Conservation (phyloP, 78 protist genomes). For the Ministeria vibrans region DNA sequence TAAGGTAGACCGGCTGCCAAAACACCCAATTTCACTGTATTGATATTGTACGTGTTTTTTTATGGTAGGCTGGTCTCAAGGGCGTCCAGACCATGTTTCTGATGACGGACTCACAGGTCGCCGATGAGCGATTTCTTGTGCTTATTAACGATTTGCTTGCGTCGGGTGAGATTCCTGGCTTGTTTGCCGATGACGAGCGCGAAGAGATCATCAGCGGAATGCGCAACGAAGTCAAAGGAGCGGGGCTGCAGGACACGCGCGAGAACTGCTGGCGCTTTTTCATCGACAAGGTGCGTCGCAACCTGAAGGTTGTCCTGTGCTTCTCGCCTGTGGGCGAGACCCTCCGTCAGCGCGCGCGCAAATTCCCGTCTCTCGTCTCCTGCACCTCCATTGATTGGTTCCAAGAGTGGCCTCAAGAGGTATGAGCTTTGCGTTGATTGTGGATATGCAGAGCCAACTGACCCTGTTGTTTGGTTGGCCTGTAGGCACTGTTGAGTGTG, state of each 20-base stretch:
- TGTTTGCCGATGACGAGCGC: conserved; percentile 55
- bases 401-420: conserved; percentile 79
- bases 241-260: conserved; percentile 45
- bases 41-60: too few relatives aligned
- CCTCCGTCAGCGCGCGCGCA: conserved; percentile 50
- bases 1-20: too few relatives aligned
- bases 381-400: conserved; percentile 71
- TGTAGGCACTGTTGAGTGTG: conserved; percentile 73
- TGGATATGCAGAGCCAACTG: too few relatives aligned
- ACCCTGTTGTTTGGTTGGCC: too few relatives aligned
- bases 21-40: too few relatives aligned
- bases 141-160: conserved; percentile 66
- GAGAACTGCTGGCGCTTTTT: conserved; percentile 62
- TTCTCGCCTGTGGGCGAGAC: conserved; percentile 69
- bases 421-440: too few relatives aligned
- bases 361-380: conserved; percentile 69
- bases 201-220: conserved; percentile 31
- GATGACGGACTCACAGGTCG: conserved; percentile 69
- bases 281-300: conserved; percentile 38
- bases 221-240: conserved; percentile 45
- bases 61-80: conserved; percentile 53
- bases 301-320: conserved; percentile 59
- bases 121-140: conserved; percentile 56
- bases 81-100: conserved; percentile 24
- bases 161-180: conserved; percentile 67